Base-by-base conservation (phyloP, 78 protist genomes). In the Protostelium mycophagum region DNA sequence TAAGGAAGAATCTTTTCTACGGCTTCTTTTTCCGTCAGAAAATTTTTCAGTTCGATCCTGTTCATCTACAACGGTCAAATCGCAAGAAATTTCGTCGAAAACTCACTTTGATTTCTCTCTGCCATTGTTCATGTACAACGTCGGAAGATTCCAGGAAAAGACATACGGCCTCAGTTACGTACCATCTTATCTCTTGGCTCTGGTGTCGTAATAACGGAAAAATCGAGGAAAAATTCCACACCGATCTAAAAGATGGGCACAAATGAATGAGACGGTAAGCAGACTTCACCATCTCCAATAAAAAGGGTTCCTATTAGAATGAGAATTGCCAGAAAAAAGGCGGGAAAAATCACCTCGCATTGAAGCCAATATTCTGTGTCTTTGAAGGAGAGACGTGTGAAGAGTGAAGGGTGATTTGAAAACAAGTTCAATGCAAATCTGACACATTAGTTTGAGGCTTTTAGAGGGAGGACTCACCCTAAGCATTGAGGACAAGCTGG, bases 201-300 rank as follows among this genome's bases (percentile, higher is more conserved):
- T 38, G 63, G 23, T 90, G 84, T 87, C 88, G 91, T 28, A 92
- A 73, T 9, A 92, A 34, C 0, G 94, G 73, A 34, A 89, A 92
- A 37, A 92, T 86, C 63, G 94, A 91, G 63, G 94, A 31, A 91
- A 91, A 92, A 73, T 92, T 89, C 91, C 91, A 92, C 28, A 92
- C 37, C 16, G 36, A 38, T 84, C 90, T 86, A 10, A 92, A 92
- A 63, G 63, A 84, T 63, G 35, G 84, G 90, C 87, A 90, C 85
- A 89, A 92, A 63, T 83, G 25, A 0, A 92, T 29, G 36, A 92
- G 38, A 37, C 94, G 37, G 63, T 89, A 92, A 28, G 87, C 28
- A 34, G 90, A 84, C 38, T 88, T 91, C 0, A 89, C 94, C 83
- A 92, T 87, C 51, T 35, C 35, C 73, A 92, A 38, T 51, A 51